Evolutionary conservation across 257 asterid species (phyloP).

Genomic region (Henckelia pumila): DNA sequence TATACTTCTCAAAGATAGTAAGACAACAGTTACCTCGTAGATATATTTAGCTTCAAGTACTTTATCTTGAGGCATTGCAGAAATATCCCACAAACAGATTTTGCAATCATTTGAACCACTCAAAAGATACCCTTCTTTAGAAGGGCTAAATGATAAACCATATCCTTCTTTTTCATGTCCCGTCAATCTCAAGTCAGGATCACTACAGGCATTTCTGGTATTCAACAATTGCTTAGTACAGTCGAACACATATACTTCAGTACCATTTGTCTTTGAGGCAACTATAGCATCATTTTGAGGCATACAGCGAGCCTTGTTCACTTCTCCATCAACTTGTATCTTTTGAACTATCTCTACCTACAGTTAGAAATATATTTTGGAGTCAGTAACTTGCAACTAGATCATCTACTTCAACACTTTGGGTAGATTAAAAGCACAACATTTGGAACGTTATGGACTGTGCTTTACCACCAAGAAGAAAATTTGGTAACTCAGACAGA

Average conservation of each 20-base stretch:
- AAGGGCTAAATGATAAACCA: constrained; percentile 90
- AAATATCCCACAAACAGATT: constrained; percentile 85
- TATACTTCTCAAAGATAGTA: background rate
- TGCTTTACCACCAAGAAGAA: background rate
- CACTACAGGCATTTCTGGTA: constrained; percentile 38
- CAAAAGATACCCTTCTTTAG: constrained; percentile 72
- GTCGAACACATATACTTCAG: constrained; percentile 79
- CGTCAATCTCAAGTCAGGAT: constrained; percentile 75
- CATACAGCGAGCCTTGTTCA: constrained; percentile 87
- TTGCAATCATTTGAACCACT: constrained; percentile 89
- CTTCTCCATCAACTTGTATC: constrained; percentile 86
- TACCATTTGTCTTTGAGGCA: constrained; percentile 78
- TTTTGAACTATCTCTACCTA: constrained; percentile 83
- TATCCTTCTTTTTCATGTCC: constrained; percentile 95
- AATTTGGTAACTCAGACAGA: background rate
- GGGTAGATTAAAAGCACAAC: background rate
- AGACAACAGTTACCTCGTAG: constrained; percentile 49
- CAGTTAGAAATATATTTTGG: constrained; percentile 14
- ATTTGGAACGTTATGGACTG: background rate
- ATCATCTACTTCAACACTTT: background rate
- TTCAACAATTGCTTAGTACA: constrained; percentile 45
- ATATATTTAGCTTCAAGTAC: constrained; percentile 56
- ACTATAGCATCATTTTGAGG: constrained; percentile 62
- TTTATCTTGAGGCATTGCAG: constrained; percentile 59
- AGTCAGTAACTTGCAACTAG: constrained; percentile 13